Evolutionary conservation across 208 protist genomes (phyloP), one percentile per base, ranked within the genome.

Genomic region (Acanthamoeba lugdunensis): DNA sequence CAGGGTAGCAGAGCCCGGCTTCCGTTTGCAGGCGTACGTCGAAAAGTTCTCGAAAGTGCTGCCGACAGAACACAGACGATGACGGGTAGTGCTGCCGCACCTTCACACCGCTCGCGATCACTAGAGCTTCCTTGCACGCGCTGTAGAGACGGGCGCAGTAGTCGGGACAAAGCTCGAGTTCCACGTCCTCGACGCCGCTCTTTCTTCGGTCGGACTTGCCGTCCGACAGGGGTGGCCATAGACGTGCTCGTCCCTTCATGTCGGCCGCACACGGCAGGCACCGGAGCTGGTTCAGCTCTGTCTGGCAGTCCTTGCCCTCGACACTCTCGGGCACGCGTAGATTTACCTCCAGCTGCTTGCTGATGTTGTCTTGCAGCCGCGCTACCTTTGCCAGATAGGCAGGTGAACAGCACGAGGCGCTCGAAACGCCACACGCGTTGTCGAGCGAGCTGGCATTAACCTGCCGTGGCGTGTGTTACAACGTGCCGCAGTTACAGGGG

Each of bases 91-190:
- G 16, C 50, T 65, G 45, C 23, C 54, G 25, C 28, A 88, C 81
- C 52, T 56, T 88, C 28, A 56, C 9, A 2, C 30, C 50, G 45
- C 28, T 33, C 21, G 11, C 28, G 25, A 8, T 4, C 5, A 65
- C 45, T 0, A 65, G 21, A 6, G 25, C 81, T 7, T 65, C 81
- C 52, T 65, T 88, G 81, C 81, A 88, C 14, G 81, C 45, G 14
- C 21, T 25, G 54, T 65, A 88, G 14, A 88, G 81, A 6, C 81
- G 45, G 33, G 9, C n/a, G 52, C 81, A 88, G 52, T 88, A 88
- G 50, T 88, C 81, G 2, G n/a, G 21, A 52, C 81, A 88, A n/a
- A 88, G 81, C 28, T 65, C 81, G n/a, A 88, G 45, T 45, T 88
- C 50, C 28, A 88, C 50, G 1, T 88, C 54, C n/a, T 65, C 81